Evolutionary conservation across 306 rosid genomes (phyloP).

Genomic region (barrel medic (Medicago truncatula)): MtrunA17r5.0-ANR NC_053045.1:48864001-48864500

Average conservation of each 20-base stretch:
- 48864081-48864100: not conserved
- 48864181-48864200: not conserved
- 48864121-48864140: not conserved
- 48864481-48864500: too few species aligned
- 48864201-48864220: constrained; percentile 8
- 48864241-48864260: constrained; percentile 30
- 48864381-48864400: too few species aligned
- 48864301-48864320: too few species aligned
- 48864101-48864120: constrained; percentile 11
- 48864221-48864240: constrained; percentile 15
- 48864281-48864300: too few species aligned
- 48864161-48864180: not conserved
- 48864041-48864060: not conserved
- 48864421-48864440: too few species aligned
- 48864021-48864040: not conserved
- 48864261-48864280: not conserved
- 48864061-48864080: not conserved
- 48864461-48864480: too few species aligned
- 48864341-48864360: too few species aligned
- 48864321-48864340: too few species aligned
- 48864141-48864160: not conserved
- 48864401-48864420: too few species aligned
- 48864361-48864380: too few species aligned
- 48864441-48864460: too few species aligned
- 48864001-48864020: not conserved